phyloP scores from a whole-genome alignment of 2,329 filamentous ascomycete species.

The Talaromyces albobiverticillius region DNA sequence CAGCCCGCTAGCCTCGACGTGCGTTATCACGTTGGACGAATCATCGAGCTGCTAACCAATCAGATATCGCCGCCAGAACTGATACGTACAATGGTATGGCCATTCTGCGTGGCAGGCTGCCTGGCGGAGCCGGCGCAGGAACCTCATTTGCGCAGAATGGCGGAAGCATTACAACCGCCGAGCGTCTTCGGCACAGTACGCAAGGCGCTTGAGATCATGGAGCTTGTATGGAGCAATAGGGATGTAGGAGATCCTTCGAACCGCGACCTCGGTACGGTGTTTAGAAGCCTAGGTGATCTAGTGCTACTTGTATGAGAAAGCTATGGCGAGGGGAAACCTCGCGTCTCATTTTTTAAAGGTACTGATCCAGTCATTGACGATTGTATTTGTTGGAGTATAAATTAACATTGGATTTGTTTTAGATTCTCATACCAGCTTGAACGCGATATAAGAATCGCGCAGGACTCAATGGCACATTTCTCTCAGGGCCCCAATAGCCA shows the following conservation, averaged over 20 bases:
- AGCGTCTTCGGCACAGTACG: slow-evolving; percentile 25
- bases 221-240: slow-evolving; percentile 29
- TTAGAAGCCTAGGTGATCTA: slow-evolving; percentile 4
- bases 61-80: slow-evolving; percentile 18
- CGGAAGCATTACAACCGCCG: slow-evolving; percentile 18
- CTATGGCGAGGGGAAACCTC: too few species aligned
- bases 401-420: too few species aligned
- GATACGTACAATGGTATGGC: slow-evolving; percentile 30
- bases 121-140: slow-evolving; percentile 18
- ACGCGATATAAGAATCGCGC: too few species aligned
- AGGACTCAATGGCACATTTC: too few species aligned
- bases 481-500: too few species aligned
- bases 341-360: too few species aligned
- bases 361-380: too few species aligned
- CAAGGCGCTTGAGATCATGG: slow-evolving; percentile 35
- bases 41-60: slow-evolving; percentile 1
- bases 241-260: not conserved
- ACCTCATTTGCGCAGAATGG: slow-evolving; percentile 23
- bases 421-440: too few species aligned
- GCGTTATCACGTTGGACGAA: not conserved
- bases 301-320: slow-evolving; percentile 8
- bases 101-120: slow-evolving; percentile 31
- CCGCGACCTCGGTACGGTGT: slow-evolving; percentile 5
- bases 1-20: slow-evolving; percentile 5
- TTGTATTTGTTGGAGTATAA: too few species aligned